Conservation (phyloP, 176 grass and related monocot genomes). For the Rhynchospora pubera region DNA sequence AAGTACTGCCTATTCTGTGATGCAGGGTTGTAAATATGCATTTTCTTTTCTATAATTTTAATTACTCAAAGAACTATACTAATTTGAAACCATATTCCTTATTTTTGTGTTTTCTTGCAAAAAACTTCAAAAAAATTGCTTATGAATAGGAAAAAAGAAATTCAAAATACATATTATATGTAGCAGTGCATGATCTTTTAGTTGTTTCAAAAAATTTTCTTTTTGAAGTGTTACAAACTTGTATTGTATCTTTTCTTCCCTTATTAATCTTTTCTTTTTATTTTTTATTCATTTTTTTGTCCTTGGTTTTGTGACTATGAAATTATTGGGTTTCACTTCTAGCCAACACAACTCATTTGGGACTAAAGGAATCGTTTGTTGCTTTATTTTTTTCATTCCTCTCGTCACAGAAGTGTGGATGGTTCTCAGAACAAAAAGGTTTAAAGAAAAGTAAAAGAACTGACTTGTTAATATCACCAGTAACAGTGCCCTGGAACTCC, state of each 20-base stretch:
- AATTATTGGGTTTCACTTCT: too few species aligned
- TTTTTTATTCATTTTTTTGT: too few species aligned
- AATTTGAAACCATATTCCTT: not conserved
- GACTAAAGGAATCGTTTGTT: not conserved
- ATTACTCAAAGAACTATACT: not conserved
- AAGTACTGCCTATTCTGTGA: not conserved
- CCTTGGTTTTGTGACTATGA: too few species aligned
- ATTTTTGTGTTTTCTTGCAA: not conserved
- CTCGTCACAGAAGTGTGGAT: not conserved
- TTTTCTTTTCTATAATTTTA: not conserved
- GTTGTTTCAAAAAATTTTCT: not conserved
- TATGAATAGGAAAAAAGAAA: not conserved
- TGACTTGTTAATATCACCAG: conserved; percentile 99
- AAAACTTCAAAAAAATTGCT: not conserved
- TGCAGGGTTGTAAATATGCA: not conserved
- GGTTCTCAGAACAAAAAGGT: not conserved
- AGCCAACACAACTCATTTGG: too few species aligned
- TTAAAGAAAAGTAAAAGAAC: conserved; percentile 16
- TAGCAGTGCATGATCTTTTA: not conserved
- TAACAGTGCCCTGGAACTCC: conserved; percentile 94
- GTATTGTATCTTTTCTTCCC: not conserved
- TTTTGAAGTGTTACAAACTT: not conserved
- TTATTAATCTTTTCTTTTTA: not conserved
- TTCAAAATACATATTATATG: not conserved
- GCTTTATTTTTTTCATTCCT: not conserved